A percentile compares a stretch with the other conserved stretches of the same genome.
Evolutionary conservation across 148 eudicot genomes (phyloP).

Genomic region (Rhododendron vialii): DNA sequence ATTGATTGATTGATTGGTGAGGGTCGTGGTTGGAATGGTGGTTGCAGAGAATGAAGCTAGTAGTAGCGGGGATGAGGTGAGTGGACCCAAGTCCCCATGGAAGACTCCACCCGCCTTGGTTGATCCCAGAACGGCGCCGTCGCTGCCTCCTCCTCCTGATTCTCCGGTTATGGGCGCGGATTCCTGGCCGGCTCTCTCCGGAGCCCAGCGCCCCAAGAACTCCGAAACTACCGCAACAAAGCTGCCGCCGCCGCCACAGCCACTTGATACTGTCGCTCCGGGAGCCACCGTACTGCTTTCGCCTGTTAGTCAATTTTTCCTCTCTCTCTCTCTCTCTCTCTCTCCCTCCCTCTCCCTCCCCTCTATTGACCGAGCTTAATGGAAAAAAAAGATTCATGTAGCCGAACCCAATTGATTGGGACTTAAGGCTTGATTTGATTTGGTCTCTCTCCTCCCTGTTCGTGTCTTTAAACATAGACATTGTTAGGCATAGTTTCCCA

Average conservation of each 20-base stretch:
- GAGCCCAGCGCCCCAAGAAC: conserved; percentile 42
- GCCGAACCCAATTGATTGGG: too few species aligned
- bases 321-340: background rate
- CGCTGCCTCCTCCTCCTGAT: conserved; percentile 18
- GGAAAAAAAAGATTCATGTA: too few species aligned
- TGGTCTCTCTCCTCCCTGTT: background rate
- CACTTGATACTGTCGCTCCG: conserved; percentile 15
- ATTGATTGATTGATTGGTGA: background rate
- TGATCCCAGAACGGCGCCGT: conserved; percentile 12
- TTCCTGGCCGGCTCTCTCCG: conserved; percentile 78
- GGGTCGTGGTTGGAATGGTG: conserved; percentile 23
- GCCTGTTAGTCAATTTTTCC: conserved; percentile 21
- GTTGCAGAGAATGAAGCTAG: conserved; percentile 51
- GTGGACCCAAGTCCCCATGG: conserved; percentile 66
- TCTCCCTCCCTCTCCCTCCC: background rate
- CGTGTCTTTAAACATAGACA: background rate
- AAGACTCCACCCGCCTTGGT: conserved; percentile 36
- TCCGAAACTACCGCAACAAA: conserved; percentile 11
- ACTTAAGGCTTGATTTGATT: too few species aligned
- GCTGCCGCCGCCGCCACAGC: background rate
- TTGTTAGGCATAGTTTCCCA: background rate
- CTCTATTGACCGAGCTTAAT: too few species aligned
- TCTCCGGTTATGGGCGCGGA: conserved; percentile 42
- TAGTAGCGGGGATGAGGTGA: conserved; percentile 21
- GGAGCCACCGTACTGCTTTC: conserved; percentile 13